A percentile compares a stretch with the other conserved stretches of the same genome.
Evolutionary conservation across 495 filamentous ascomycete genomes (phyloP).

Genomic region (Xylona heveae): DNA sequence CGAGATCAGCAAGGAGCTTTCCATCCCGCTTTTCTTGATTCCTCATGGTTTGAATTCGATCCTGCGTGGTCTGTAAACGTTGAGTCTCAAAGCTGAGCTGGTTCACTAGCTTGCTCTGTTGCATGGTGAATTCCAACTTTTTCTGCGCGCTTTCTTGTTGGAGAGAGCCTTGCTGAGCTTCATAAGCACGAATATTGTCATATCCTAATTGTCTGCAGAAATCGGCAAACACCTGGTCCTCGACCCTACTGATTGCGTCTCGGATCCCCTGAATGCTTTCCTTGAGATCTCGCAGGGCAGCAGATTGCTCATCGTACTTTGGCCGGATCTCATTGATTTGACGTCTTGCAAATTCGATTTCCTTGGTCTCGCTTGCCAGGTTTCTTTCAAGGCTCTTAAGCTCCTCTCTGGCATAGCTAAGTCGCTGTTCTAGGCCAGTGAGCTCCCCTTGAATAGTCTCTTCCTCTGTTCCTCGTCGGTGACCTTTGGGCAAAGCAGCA

Average conservation of each 20-base stretch:
- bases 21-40: constrained; percentile 41
- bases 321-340: constrained; percentile 56
- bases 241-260: constrained; percentile 59
- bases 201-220: constrained; percentile 84
- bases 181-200: constrained; percentile 75
- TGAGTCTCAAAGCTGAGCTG: constrained; percentile 58
- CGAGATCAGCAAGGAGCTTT: constrained; percentile 41
- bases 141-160: constrained; percentile 79
- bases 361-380: constrained; percentile 63
- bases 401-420: constrained; percentile 52
- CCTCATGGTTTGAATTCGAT: constrained; percentile 46
- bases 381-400: constrained; percentile 67
- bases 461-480: constrained; percentile 51
- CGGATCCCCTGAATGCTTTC: constrained; percentile 43
- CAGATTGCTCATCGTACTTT: constrained; percentile 51
- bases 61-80: constrained; percentile 41
- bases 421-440: constrained; percentile 56
- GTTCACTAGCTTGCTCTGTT: constrained; percentile 62
- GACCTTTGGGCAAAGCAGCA: constrained; percentile 48
- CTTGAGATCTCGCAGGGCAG: constrained; percentile 42
- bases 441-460: constrained; percentile 66
- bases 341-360: constrained; percentile 46
- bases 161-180: constrained; percentile 73
- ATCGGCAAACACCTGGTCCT: constrained; percentile 68
- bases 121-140: constrained; percentile 64